Evolutionary conservation across 257 asterid genomes (phyloP), one percentile per base, ranked within the genome.

Genomic region (Thymus mandschuricus): DNA sequence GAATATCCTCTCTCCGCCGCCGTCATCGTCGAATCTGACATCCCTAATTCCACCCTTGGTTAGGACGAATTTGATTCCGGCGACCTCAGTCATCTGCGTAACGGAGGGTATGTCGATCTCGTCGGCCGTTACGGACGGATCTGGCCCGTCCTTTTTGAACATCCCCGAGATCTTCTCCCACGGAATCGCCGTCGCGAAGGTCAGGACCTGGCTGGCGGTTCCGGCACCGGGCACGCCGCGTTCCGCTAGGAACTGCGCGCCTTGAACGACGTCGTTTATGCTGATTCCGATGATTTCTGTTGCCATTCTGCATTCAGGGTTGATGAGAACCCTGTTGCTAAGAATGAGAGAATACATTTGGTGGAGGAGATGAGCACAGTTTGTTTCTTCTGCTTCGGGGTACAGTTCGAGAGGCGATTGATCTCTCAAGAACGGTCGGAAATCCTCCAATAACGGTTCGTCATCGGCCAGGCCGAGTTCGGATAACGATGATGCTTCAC

Each of bases 71-170:
- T 43, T 59, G 3, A 82, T 30, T 35, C 76, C 78, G 28, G 77
- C 68, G 12, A 21, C 40, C 38, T 71, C 50, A 11, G 54, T 34
- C 67, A 82, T 77, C 29, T 76, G 72, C 4, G 80, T 59, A 30
- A 75, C 87, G 0, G 87, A 73, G 1, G 86, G 84, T n/a, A 85
- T 75, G 1, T 68, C 75, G 9, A 81, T 79, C 70, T 84, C 80
- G 7, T 77, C 67, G 0, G 66, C 71, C 35, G 66, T 0, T 11
- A 48, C 3, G 46, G 45, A 55, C 6, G 60, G 28, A 55, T 55
- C 60, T 12, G 29, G 50, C 59, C 10, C 43, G 2, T 21, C 30
- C 50, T 69, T 63, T 43, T 31, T 64, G 52, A 35, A 35, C 40
- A 35, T 35, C 34, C 35, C 72, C 12, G 3, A 35, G 1, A 77